Percentiles rank a stretch among this genome's conserved stretches.
These are phyloP conservation scores for Trametes versicolor DNA, from an alignment of 1,284 basidiomycete species.

Conservation along the genomic window DNA sequence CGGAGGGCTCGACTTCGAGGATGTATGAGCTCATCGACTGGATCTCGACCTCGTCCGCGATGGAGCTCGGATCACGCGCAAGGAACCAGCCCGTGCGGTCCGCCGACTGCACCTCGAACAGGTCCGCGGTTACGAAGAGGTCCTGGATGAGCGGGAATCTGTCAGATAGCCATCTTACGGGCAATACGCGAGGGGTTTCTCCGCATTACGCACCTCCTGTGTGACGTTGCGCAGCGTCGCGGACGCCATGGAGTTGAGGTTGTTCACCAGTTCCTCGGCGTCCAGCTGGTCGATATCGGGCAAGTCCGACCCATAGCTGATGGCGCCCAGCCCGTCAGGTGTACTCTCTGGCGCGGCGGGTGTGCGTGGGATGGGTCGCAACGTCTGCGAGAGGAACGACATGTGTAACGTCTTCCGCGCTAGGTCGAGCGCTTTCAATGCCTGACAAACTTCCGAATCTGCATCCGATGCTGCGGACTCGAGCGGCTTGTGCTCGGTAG, in stretches of 20 bases:
- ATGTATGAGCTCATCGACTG: conserved; percentile 79
- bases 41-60: conserved; percentile 73
- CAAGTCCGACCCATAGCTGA: conserved; percentile 61
- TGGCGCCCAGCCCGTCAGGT: conserved; percentile 39
- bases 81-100: conserved; percentile 84
- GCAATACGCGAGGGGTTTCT: conserved; percentile 14
- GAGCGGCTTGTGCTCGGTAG: conserved; percentile 37
- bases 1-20: conserved; percentile 74
- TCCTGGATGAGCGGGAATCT: conserved; percentile 52
- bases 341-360: conserved; percentile 42
- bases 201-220: conserved; percentile 63
- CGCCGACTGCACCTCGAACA: conserved; percentile 80
- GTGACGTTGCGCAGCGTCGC: conserved; percentile 79
- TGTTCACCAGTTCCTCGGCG: conserved; percentile 75
- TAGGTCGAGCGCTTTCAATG: conserved; percentile 56
- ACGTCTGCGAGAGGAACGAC: conserved; percentile 65
- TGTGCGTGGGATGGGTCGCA: conserved; percentile 60
- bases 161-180: conserved; percentile 14
- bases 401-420: conserved; percentile 53
- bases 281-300: conserved; percentile 75
- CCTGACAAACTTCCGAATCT: conserved; percentile 55
- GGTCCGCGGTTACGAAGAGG: conserved; percentile 75
- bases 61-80: conserved; percentile 57
- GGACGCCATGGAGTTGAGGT: conserved; percentile 76
- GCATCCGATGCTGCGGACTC: conserved; percentile 30